Evolutionary conservation across 495 filamentous ascomycete genomes (phyloP).

Genomic region (Daldinia childiae): DNA sequence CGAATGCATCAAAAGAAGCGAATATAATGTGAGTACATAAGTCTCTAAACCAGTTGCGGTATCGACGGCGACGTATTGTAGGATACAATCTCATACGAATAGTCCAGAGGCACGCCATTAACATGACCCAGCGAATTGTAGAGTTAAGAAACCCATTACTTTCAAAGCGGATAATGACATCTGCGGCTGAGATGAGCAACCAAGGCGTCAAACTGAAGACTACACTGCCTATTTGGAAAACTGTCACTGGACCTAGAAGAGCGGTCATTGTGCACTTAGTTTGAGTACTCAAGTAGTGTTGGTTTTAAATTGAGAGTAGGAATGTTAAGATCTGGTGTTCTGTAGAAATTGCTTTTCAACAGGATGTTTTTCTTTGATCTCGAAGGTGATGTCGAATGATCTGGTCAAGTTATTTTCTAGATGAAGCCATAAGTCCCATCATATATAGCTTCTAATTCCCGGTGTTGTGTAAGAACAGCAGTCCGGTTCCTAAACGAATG

Average conservation of each 20-base stretch:
- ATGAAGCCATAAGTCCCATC: background rate
- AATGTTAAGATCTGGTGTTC: background rate
- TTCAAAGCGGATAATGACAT: background rate
- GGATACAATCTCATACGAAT: background rate
- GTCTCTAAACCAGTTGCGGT: background rate
- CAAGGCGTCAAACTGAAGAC: background rate
- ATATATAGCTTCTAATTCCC: background rate
- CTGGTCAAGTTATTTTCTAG: background rate
- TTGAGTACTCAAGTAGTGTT: background rate
- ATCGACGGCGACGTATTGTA: background rate
- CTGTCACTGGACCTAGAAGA: background rate
- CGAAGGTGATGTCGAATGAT: background rate
- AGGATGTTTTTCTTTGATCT: background rate
- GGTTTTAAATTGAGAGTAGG: background rate
- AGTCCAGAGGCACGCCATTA: background rate
- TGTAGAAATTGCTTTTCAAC: background rate
- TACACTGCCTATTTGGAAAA: background rate
- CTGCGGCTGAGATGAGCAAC: background rate
- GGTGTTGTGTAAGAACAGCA: background rate
- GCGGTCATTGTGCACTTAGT: background rate
- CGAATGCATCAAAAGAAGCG: background rate
- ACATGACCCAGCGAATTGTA: background rate
- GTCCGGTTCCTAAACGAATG: background rate
- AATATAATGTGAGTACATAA: background rate
- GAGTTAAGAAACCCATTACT: background rate